Evolutionary conservation across 1,139 yeast genomes (phyloP).

Genomic region (Candida anutae): DNA sequence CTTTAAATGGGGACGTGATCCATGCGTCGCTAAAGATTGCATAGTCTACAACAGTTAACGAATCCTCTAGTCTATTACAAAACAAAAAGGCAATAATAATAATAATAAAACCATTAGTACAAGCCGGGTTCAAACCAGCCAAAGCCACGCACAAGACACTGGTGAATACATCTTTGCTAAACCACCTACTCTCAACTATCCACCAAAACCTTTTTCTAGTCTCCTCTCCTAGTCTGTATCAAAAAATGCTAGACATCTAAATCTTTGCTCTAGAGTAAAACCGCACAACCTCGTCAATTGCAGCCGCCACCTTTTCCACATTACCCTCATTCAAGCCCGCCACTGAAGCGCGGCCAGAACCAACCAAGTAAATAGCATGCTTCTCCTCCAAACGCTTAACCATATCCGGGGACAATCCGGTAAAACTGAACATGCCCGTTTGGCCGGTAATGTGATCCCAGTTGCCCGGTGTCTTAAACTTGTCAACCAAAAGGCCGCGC

Average conservation of each 20-base stretch:
- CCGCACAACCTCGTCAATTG: constrained; percentile 73
- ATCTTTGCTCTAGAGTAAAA: constrained; percentile 27
- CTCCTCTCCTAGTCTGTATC: too few species aligned
- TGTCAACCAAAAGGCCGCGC: constrained; percentile 48
- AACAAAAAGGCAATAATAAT: too few species aligned
- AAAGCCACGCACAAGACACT: too few species aligned
- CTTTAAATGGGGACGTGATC: too few species aligned
- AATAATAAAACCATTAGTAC: too few species aligned
- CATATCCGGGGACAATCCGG: constrained; percentile 77
- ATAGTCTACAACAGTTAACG: too few species aligned
- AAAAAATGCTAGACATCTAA: constrained; percentile 10
- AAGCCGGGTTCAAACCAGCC: too few species aligned
- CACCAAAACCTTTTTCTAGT: too few species aligned
- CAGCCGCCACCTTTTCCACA: constrained; percentile 71
- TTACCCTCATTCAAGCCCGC: constrained; percentile 86
- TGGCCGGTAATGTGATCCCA: constrained; percentile 93
- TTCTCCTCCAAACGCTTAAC: constrained; percentile 69
- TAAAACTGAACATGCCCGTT: constrained; percentile 95
- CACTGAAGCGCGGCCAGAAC: constrained; percentile 87
- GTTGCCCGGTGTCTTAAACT: constrained; percentile 70
- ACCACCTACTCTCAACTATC: too few species aligned
- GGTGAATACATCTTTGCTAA: too few species aligned
- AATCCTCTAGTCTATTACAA: too few species aligned
- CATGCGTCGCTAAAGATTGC: too few species aligned
- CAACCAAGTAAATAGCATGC: constrained; percentile 72